Percentiles rank a stretch among this genome's conserved stretches.
These are phyloP conservation scores for Phytopythium ostracodes DNA, from an alignment of 352 stramenopile species.

Conservation along the genomic window DNA sequence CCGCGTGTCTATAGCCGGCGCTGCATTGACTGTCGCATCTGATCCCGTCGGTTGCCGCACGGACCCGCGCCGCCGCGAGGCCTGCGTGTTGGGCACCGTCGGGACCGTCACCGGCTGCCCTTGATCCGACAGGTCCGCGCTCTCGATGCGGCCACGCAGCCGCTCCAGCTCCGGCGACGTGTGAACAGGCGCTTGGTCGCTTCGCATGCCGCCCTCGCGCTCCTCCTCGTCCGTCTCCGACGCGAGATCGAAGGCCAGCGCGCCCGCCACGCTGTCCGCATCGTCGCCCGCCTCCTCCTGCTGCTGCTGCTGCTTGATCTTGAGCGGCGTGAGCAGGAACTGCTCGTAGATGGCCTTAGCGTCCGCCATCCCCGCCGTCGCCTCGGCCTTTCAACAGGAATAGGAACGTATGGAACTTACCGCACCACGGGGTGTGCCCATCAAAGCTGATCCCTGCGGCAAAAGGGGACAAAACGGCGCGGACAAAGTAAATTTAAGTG, in stretches of 20 bases:
- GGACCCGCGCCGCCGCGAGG: not conserved
- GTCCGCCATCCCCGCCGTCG: constrained; percentile 17
- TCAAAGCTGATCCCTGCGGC: not conserved
- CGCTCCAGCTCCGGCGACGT: constrained; percentile 26
- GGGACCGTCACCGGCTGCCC: too few relatives aligned
- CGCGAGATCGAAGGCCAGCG: not conserved
- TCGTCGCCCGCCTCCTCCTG: not conserved
- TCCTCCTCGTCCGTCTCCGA: constrained; percentile 11
- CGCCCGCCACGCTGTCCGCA: not conserved
- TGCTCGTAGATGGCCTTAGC: constrained; percentile 37
- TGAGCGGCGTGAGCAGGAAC: constrained; percentile 40
- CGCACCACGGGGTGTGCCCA: not conserved
- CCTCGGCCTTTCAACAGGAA: not conserved
- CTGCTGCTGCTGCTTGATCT: constrained; percentile 21
- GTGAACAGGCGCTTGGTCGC: constrained; percentile 3
- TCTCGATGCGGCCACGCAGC: constrained; percentile 16
- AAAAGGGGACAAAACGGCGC: not conserved
- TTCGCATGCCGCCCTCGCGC: not conserved
- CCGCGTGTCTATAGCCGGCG: not conserved
- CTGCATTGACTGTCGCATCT: not conserved
- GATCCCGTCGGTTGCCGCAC: too few relatives aligned
- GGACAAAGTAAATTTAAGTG: not conserved
- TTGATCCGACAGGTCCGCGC: not conserved
- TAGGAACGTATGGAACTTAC: not conserved
- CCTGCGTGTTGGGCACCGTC: too few relatives aligned